Evolutionary conservation across 1,139 yeast genomes (phyloP), one percentile per base, ranked within the genome.

Genomic region (Saccharomyces pastorianus): DNA sequence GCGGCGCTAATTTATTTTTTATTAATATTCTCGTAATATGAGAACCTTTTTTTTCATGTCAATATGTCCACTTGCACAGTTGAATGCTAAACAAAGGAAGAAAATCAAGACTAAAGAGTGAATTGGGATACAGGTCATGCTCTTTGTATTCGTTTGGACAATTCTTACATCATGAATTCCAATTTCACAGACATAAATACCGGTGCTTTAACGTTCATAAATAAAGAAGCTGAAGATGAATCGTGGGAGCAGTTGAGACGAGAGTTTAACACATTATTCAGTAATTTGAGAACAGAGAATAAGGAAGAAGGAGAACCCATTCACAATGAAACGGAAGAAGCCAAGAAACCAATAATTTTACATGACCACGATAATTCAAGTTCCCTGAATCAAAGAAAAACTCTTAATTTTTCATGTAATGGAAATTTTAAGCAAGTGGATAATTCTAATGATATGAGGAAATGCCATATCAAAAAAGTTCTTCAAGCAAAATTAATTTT

Each of bases 1-100:
- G 95, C 93, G 87, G 87, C 95, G 96, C 96, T 88, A 88, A 56
- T 64, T 58, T 64, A 58, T 48, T 55, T 48, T 38, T 20, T n/a
- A n/a, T n/a, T n/a, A n/a, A 20, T 20, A 3, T 20, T 20, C 3
- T 20, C 23, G 3, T 20, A 4, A 20, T 3, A 20, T 20, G 23
- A 4, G 23, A 20, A 20, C 23, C 23, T 20, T 20, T 20, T 20
- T 20, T 20, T 20, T 20, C 23, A 3, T 20, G 23, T 20, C 23
- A 20, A 20, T 20, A 20, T 20, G 3, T 20, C 23, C 23, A 20
- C 3, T 20, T 4, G 23, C 23, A 20, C 23, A 20, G 3, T 20
- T 20, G 23, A 20, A 20, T 20, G 3, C 23, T 20, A 20, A 20
- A 20, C 23, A 20, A 4, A 20, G 23, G 3, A 20, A 20, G 23